Conservation (phyloP, 352 stramenopile genomes). For the Globisporangium nunn region DNA sequence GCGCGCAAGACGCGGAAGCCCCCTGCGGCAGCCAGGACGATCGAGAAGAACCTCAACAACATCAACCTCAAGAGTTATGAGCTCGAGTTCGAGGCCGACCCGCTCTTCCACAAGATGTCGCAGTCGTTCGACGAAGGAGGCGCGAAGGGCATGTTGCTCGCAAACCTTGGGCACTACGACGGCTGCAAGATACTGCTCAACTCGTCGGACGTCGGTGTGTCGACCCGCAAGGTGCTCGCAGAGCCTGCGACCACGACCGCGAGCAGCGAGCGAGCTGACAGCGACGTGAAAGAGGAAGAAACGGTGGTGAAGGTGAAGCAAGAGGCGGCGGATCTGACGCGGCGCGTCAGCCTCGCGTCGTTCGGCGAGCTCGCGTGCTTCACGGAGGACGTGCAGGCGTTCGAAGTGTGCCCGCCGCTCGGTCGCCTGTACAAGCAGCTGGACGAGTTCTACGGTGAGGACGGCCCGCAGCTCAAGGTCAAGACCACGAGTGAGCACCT, state of each 20-base stretch:
- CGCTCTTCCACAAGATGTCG: conserved; percentile 91
- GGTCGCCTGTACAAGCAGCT: conserved; percentile 69
- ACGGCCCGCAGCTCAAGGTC: conserved; percentile 40
- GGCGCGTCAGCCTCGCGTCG: conserved; percentile 38
- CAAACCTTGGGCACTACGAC: conserved; percentile 88
- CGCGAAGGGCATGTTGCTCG: conserved; percentile 89
- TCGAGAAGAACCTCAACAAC: conserved; percentile 86
- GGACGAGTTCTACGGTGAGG: conserved; percentile 51
- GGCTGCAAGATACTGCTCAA: conserved; percentile 83
- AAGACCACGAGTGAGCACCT: conserved; percentile 54
- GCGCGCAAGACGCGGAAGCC: conserved; percentile 41
- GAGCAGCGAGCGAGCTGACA: not conserved
- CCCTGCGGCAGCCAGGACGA: conserved; percentile 45
- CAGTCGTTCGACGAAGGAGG: conserved; percentile 90
- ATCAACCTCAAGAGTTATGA: conserved; percentile 86
- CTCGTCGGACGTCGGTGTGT: conserved; percentile 61
- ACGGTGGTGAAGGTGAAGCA: conserved; percentile 7
- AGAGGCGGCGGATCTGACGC: conserved; percentile 14
- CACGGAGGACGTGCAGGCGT: conserved; percentile 35
- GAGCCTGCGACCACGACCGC: not conserved
- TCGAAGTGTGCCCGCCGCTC: conserved; percentile 62
- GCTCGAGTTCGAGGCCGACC: conserved; percentile 83
- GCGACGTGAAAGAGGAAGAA: not conserved
- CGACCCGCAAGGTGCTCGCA: conserved; percentile 33
- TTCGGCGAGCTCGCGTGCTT: conserved; percentile 50